phyloP scores from a whole-genome alignment of 495 filamentous ascomycete species.

The Oidiodendron maius region DNA sequence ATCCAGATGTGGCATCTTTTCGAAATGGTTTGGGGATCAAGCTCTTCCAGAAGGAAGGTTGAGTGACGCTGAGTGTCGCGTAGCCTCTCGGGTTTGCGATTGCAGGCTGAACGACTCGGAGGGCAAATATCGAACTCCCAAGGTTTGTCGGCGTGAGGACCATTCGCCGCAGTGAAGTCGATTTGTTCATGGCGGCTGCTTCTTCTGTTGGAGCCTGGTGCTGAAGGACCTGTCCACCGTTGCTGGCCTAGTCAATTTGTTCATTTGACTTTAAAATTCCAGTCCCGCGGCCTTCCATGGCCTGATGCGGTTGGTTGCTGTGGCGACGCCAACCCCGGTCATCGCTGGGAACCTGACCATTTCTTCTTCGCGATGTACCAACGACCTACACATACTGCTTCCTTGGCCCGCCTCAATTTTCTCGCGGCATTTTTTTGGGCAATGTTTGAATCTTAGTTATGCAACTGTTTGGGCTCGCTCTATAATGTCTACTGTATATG shows the following conservation, averaged over 20 bases:
- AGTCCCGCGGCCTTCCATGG: background rate
- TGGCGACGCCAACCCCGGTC: no score
- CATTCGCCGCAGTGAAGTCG: conserved; percentile 8
- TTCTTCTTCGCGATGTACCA: background rate
- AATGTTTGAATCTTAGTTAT: conserved; percentile 22
- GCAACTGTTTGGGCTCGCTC: conserved; percentile 8
- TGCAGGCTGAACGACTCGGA: background rate
- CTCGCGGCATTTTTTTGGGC: conserved; percentile 8
- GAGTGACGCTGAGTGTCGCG: conserved; percentile 50
- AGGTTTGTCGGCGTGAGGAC: conserved; percentile 16
- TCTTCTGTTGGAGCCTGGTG: background rate
- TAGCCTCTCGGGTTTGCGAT: background rate
- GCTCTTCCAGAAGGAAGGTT: conserved; percentile 64
- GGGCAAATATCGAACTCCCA: conserved; percentile 10
- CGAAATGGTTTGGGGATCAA: conserved; percentile 52
- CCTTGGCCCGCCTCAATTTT: background rate
- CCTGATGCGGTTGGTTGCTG: background rate
- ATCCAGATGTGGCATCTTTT: conserved; percentile 14
- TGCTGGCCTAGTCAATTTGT: background rate
- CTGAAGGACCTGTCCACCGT: no score
- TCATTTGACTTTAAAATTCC: background rate
- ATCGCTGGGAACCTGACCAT: background rate
- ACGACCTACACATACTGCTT: no score
- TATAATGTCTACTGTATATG: conserved; percentile 38
- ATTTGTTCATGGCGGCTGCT: conserved; percentile 11